Evolutionary conservation across 2,329 filamentous ascomycete species (phyloP), one percentile per base, ranked within the genome.

Genomic region (Penicillium occitanis): DNA sequence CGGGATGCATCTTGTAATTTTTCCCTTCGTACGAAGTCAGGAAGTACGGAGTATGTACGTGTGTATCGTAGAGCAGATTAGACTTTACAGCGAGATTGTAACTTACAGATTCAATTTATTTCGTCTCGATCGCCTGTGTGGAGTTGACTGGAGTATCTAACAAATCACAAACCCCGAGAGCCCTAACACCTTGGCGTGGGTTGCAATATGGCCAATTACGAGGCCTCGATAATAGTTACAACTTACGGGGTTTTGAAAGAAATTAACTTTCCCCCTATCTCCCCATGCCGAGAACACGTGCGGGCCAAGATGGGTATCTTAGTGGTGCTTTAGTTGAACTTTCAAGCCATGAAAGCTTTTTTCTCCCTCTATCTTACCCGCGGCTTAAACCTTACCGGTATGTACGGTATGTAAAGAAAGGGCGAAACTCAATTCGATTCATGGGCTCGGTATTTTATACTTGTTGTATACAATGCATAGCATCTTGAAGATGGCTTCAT

Each of bases 271-370:
- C 25, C 25, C 33, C 58, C 44, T 61, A 61, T 19, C 40, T 46
- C 25, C n/a, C 58, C 22, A 51, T 33, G 35, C 61, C 35, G 61
- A 63, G 53, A 57, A 42, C 61, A 63, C 61, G 61, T 63, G 61
- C 61, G 22, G 5, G 25, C 33, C 48, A 37, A 63, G 35, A 42
- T 55, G 6, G 28, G 44, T 11, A 19, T 48, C 28, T 50, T 50
- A 48, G 25, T 33, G 40, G 42, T 61, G 22, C 58, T 46, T 48
- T 61, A 57, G 53, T 19, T 61, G 44, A 37, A 25, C 44, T 46
- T 58, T 17, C 55, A 30, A 17, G 22, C 25, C 46, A 5, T 51
- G 48, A 14, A 51, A 51, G 25, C 48, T 14, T 17, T 28, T 30
- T 53, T 8, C 33, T 28, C 48, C 3, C 13, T 30, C 14, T 30